Evolutionary conservation across 441 rosid genomes (phyloP).

Genomic region (Kokia cookei): DNA sequence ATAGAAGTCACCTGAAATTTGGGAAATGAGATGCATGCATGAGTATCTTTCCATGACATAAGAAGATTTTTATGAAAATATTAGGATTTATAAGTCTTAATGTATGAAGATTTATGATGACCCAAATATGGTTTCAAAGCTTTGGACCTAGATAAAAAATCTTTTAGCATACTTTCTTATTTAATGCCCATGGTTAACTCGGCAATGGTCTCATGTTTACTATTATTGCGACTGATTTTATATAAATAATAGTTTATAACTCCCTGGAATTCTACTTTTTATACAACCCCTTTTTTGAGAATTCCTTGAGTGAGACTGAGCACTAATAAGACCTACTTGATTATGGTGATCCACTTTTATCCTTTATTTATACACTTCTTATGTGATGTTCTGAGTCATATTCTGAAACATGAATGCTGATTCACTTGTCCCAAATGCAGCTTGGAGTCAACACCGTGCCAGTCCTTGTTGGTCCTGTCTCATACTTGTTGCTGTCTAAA

Average conservation of each 20-base stretch:
- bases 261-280: not conserved
- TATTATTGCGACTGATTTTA: not conserved
- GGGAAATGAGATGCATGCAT: not conserved
- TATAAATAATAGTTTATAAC: not conserved
- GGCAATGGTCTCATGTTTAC: not conserved
- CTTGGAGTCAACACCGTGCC: slow-evolving; percentile 90
- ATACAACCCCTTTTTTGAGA: not conserved
- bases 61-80: not conserved
- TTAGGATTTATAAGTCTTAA: not conserved
- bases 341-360: not conserved
- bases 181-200: not conserved
- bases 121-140: not conserved
- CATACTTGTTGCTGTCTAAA: slow-evolving; percentile 88
- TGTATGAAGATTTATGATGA: not conserved
- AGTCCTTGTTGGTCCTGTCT: slow-evolving; percentile 87
- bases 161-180: not conserved
- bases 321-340: not conserved
- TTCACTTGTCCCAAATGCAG: slow-evolving; percentile 32
- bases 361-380: not conserved
- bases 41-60: not conserved
- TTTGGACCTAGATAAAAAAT: not conserved
- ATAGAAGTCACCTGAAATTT: not conserved
- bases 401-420: not conserved
- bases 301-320: not conserved
- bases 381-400: not conserved